A percentile compares a stretch with the other conserved stretches of the same genome.
Conservation (phyloP, 2,329 filamentous ascomycete species). For the Fusarium napiforme region DNA sequence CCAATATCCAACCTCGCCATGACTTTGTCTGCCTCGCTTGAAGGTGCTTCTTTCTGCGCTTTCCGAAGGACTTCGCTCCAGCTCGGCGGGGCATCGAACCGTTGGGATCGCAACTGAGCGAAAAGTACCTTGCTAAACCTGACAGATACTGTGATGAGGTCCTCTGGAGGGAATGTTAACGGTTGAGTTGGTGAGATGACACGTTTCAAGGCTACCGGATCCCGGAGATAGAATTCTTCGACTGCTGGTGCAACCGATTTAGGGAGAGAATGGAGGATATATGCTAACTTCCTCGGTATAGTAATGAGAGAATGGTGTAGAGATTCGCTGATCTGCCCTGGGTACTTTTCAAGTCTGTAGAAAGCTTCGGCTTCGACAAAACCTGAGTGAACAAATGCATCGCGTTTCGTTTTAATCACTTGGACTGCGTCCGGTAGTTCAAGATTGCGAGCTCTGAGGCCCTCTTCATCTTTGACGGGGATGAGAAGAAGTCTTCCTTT, state of each 20-base stretch:
- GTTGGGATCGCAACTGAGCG: constrained; percentile 88
- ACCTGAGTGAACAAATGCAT: constrained; percentile 74
- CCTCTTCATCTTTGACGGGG: constrained; percentile 57
- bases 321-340: constrained; percentile 76
- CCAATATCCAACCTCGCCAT: constrained; percentile 70
- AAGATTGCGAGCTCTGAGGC: constrained; percentile 57
- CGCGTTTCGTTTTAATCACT: constrained; percentile 66
- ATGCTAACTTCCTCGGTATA: constrained; percentile 84
- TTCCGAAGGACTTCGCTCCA: constrained; percentile 55
- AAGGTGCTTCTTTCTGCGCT: constrained; percentile 28
- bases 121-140: constrained; percentile 90
- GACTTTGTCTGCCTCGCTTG: constrained; percentile 26
- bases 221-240: constrained; percentile 92
- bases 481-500: constrained; percentile 80
- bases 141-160: constrained; percentile 82
- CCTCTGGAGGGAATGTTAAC: constrained; percentile 76
- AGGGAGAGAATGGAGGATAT: constrained; percentile 79
- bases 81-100: constrained; percentile 73
- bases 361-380: constrained; percentile 90
- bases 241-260: constrained; percentile 83
- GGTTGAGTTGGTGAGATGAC: constrained; percentile 66
- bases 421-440: constrained; percentile 72
- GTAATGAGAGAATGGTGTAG: constrained; percentile 80
- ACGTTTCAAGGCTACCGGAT: constrained; percentile 78
- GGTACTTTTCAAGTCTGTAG: constrained; percentile 86